These are phyloP conservation scores for Chalaropsis thielavioides DNA, from an alignment of 2,329 filamentous ascomycete genomes.

Conservation along the genomic window DNA sequence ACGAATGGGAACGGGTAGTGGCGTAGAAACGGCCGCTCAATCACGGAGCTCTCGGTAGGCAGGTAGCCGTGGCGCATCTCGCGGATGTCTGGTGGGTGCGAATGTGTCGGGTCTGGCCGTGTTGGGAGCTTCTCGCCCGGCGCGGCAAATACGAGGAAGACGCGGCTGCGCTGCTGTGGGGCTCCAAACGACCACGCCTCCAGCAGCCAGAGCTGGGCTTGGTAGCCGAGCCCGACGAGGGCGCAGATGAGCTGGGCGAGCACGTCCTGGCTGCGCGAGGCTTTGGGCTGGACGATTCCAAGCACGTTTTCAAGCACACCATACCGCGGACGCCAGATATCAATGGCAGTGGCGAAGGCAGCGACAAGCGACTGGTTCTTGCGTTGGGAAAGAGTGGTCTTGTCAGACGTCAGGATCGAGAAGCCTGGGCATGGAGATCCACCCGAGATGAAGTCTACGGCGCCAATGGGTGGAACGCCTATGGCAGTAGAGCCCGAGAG, in stretches of 20 bases:
- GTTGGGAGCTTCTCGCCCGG: too few relatives aligned
- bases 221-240: slow-evolving; percentile 64
- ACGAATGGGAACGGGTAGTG: too few relatives aligned
- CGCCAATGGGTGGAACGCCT: slow-evolving; percentile 35
- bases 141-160: too few relatives aligned
- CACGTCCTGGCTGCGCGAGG: slow-evolving; percentile 42
- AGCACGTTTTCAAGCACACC: slow-evolving; percentile 66
- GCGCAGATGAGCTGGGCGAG: slow-evolving; percentile 60
- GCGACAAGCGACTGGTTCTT: slow-evolving; percentile 66
- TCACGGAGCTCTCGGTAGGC: too few relatives aligned
- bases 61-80: too few relatives aligned
- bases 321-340: slow-evolving; percentile 61
- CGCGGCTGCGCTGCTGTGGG: too few relatives aligned
- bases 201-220: slow-evolving; percentile 25
- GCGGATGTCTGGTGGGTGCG: too few relatives aligned
- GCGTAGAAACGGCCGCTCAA: too few relatives aligned
- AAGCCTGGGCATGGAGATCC: slow-evolving; percentile 71
- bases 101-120: too few relatives aligned
- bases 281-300: slow-evolving; percentile 40
- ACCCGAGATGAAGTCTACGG: slow-evolving; percentile 54
- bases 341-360: slow-evolving; percentile 58
- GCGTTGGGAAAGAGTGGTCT: slow-evolving; percentile 38
- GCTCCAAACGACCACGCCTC: too few relatives aligned
- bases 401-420: slow-evolving; percentile 46
- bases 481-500: too few relatives aligned